Base-by-base conservation (phyloP, 164 flowering plant genomes). In the Brasenia schreberi region DNA sequence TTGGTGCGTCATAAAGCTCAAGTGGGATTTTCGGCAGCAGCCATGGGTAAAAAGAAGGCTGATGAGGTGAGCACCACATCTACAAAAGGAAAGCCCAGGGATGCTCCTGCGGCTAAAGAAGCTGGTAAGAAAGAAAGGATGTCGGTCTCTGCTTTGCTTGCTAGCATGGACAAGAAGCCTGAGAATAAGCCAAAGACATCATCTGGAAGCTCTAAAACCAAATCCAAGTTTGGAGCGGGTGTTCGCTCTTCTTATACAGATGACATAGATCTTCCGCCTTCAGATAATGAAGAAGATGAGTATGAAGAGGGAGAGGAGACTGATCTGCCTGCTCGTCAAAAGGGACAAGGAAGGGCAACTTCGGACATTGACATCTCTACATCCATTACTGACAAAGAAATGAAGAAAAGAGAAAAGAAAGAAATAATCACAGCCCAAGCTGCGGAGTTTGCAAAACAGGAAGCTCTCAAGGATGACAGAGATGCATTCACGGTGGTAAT, bases 251-350 rank as follows among this genome's bases (percentile, higher is more conserved):
- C 92, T n/a, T 88, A 88, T 66, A 75, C 74, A 0, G 96, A 86
- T 65, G 90, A 74, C 42, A 77, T 90, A 60, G 97, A 90, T 77
- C 87, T 90, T 19, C 97, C 97, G 64, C 86, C 97, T 1, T 87
- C 89, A 11, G 91, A 89, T 71, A 69, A 70, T 5, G 72, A 65
- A 43, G 96, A 86, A 6, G 1, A 60, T 6, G 88, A 80, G 7
- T 4, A 18, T 68, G 78, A 49, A 42, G 82, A 73, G 49, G 77
- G 68, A 45, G 68, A 53, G 42, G 27, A 23, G 27, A 2, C 27
- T 23, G 27, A 23, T 23, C 53, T 12, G 7, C 12, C 53, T 45
- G 53, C 53, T 45, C 53, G 53, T 45, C 53, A 7, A 45, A 45
- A 12, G 12, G 53, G 53, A 12, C 53, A 45, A 45, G 53, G 53